Evolutionary conservation across 164 flowering plant species (phyloP), one percentile per base, ranked within the genome.

Genomic region (Sedum album): DNA sequence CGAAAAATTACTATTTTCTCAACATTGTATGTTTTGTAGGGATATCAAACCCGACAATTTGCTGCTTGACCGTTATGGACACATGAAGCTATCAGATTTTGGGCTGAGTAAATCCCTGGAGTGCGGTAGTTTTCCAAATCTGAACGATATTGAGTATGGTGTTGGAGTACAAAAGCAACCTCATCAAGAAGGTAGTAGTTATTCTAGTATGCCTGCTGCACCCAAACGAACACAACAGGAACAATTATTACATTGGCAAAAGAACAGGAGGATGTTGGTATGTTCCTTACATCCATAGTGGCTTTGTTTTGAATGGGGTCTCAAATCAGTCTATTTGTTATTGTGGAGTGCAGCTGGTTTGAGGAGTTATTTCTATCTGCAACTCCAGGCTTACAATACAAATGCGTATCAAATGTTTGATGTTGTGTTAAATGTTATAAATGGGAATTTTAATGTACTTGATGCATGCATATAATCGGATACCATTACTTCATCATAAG

Each of bases 41-140:
- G 93, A 86, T 70, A 88, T 88, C 66, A 88, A 88, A 78, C 93
- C 93, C 31, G 93, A 88, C 68, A 88, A 88, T 78, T 78, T 88
- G 77, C 76, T 88, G 53, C 93, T 88, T 68, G 90, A 88, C 81
- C 81, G 81, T 76, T 79, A 53, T 75, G 93, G 93, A 25, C 93
- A 88, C 76, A 69, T 88, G 74, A 75, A 84, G 72, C 71, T 88
- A 49, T 88, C 93, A 41, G 93, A 88, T 77, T 88, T 88, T 79
- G 93, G 93, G 26, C 77, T 88, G 31, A 84, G 93, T 72, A 88
- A 88, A 76, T 89, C 93, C 21, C 73, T 88, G 74, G 93, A 88
- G 68, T 84, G 88, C 74, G 84, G 87, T 75, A 83, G 88, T 86
- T 74, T 84, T 86, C 72, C 70, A 80, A 21, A 65, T 73, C 18